phyloP scores from a whole-genome alignment of 106 monocot species.

The Posidonia australis region DNA sequence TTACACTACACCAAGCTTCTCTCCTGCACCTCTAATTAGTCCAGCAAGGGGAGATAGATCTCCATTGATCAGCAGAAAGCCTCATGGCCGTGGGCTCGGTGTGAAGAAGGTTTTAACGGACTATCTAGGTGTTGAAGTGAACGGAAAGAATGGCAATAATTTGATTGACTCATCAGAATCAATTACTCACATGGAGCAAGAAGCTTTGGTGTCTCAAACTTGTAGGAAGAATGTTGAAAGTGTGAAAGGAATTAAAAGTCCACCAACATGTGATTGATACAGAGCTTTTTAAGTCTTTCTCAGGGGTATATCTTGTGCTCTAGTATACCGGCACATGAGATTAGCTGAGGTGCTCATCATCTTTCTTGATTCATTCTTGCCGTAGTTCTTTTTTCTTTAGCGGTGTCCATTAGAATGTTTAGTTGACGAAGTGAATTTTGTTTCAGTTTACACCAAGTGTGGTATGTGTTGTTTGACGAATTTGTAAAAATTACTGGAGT shows the following conservation, averaged over 20 bases:
- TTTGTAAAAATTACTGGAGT: too few species aligned
- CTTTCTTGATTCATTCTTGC: too few species aligned
- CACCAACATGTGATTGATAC: too few species aligned
- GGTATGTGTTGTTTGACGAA: too few species aligned
- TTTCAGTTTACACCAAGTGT: too few species aligned
- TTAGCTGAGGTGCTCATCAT: too few species aligned
- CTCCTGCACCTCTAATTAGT: constrained; percentile 34
- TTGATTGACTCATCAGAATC: background rate
- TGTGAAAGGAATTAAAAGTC: background rate
- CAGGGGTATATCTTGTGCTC: too few species aligned
- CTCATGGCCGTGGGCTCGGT: constrained; percentile 28
- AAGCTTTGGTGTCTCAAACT: background rate
- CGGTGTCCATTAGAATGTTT: too few species aligned
- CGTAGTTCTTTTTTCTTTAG: too few species aligned
- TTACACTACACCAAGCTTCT: constrained; percentile 51
- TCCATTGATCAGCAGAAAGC: constrained; percentile 32
- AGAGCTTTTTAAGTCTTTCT: too few species aligned
- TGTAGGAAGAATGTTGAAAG: background rate
- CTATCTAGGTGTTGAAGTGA: constrained; percentile 40
- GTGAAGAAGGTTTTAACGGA: constrained; percentile 72
- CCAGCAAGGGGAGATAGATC: constrained; percentile 32
- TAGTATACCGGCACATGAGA: too few species aligned
- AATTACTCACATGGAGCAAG: background rate
- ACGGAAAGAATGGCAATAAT: constrained; percentile 18
- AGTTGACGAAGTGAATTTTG: too few species aligned